phyloP scores from a whole-genome alignment of 352 stramenopile genomes.

The Phytopythium sindhum region DNA sequence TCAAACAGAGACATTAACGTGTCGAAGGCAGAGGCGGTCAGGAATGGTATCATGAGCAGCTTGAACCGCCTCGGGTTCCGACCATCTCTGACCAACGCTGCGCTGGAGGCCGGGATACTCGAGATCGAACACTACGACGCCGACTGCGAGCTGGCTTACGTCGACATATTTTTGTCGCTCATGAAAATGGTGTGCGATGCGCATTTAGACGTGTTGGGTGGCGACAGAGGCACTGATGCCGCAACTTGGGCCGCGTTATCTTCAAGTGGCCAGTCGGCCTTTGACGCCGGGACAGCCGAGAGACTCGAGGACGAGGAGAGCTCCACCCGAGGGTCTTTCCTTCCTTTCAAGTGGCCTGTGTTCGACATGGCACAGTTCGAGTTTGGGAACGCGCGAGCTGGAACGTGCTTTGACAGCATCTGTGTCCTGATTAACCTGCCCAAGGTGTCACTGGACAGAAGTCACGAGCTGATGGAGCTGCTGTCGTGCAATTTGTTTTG shows the following conservation, averaged over 20 bases:
- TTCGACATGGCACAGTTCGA: constrained; percentile 90
- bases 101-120: constrained; percentile 53
- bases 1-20: constrained; percentile 61
- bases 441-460: constrained; percentile 69
- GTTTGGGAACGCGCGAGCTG: constrained; percentile 70
- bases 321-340: constrained; percentile 10
- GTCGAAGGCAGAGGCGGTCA: constrained; percentile 56
- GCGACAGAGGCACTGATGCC: background rate
- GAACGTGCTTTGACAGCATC: constrained; percentile 81
- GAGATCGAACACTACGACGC: constrained; percentile 70
- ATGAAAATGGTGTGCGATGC: constrained; percentile 75
- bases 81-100: constrained; percentile 32
- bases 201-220: constrained; percentile 47
- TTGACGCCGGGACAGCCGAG: background rate
- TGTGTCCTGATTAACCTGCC: constrained; percentile 83
- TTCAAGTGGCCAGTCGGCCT: background rate
- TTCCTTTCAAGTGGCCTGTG: constrained; percentile 82
- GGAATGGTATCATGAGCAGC: constrained; percentile 51
- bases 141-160: constrained; percentile 72
- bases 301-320: background rate
- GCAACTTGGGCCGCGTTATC: background rate
- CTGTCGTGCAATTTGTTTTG: constrained; percentile 74
- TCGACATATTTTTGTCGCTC: constrained; percentile 78
- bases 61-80: constrained; percentile 48
- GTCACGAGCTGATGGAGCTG: constrained; percentile 69